A percentile compares a stretch with the other conserved stretches of the same genome.
These are phyloP conservation scores for Apiospora sp. DNA, from an alignment of 2,329 filamentous ascomycete species.

Conservation along the genomic window DNA sequence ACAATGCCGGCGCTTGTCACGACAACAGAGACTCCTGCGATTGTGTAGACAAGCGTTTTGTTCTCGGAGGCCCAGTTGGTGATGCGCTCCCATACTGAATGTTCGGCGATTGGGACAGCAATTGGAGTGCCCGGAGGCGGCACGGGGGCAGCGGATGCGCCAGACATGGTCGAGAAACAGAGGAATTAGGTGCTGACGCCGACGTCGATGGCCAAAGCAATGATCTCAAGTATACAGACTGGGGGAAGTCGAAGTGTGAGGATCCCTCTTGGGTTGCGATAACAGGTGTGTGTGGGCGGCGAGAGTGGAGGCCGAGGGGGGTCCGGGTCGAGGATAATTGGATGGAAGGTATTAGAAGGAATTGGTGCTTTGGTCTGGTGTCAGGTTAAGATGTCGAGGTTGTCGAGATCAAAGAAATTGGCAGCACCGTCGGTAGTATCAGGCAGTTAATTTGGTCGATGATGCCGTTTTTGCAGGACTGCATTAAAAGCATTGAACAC, in stretches of 20 bases:
- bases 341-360: background rate
- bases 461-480: conserved; percentile 26
- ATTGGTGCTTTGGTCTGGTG: background rate
- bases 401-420: background rate
- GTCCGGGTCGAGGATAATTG: conserved; percentile 14
- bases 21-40: conserved; percentile 92
- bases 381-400: background rate
- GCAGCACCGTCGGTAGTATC: background rate
- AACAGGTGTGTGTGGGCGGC: background rate
- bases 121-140: conserved; percentile 56
- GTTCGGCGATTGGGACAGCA: conserved; percentile 62
- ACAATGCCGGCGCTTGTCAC: conserved; percentile 90
- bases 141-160: conserved; percentile 52
- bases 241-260: conserved; percentile 1
- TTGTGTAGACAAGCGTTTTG: conserved; percentile 94
- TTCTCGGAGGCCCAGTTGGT: conserved; percentile 94
- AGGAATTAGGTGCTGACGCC: background rate
- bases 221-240: conserved; percentile 25
- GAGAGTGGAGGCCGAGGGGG: conserved; percentile 8
- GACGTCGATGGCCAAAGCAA: conserved; percentile 48
- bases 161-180: conserved; percentile 42
- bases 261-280: conserved; percentile 14
- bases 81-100: conserved; percentile 85
- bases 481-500: conserved; percentile 21
- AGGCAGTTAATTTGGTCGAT: conserved; percentile 25